phyloP scores from a whole-genome alignment of 2,329 filamentous ascomycete species.

The Aspergillus alliaceus region DNA sequence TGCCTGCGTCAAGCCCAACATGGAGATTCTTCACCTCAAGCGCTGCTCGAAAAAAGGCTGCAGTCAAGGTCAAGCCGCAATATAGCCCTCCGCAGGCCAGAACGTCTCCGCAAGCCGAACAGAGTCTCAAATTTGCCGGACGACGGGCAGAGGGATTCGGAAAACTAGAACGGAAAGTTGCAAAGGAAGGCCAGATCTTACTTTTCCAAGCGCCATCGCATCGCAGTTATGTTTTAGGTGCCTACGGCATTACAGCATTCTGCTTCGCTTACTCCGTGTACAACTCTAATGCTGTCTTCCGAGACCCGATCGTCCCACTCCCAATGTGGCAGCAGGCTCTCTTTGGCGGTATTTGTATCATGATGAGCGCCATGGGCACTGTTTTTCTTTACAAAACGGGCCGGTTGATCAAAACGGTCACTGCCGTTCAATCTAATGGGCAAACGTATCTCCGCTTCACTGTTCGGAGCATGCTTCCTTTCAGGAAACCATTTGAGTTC shows the following conservation, averaged over 20 bases:
- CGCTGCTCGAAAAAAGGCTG: constrained; percentile 23
- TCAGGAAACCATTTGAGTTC: constrained; percentile 36
- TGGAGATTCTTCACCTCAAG: constrained; percentile 34
- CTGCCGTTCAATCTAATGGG: constrained; percentile 45
- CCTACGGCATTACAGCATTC: constrained; percentile 57
- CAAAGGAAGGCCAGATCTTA: constrained; percentile 55
- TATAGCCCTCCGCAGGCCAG: constrained; percentile 11
- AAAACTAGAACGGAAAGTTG: constrained; percentile 52
- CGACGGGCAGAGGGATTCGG: constrained; percentile 47
- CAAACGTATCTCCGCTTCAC: constrained; percentile 35
- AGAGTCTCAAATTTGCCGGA: constrained; percentile 25
- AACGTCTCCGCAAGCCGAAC: constrained; percentile 11
- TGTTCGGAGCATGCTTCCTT: constrained; percentile 39
- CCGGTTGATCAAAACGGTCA: constrained; percentile 59
- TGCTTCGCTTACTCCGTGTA: constrained; percentile 54
- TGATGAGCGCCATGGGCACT: constrained; percentile 61
- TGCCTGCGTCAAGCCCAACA: constrained; percentile 16
- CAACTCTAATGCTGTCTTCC: constrained; percentile 53
- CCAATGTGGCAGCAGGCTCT: constrained; percentile 58
- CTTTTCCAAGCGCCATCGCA: constrained; percentile 68
- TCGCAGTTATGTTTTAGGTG: constrained; percentile 61
- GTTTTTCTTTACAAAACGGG: constrained; percentile 60
- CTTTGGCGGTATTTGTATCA: constrained; percentile 59
- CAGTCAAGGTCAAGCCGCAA: constrained; percentile 16
- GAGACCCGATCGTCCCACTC: constrained; percentile 53